Conservation (phyloP, 2,329 filamentous ascomycete species). For the Pseudocercospora crystallina region DNA sequence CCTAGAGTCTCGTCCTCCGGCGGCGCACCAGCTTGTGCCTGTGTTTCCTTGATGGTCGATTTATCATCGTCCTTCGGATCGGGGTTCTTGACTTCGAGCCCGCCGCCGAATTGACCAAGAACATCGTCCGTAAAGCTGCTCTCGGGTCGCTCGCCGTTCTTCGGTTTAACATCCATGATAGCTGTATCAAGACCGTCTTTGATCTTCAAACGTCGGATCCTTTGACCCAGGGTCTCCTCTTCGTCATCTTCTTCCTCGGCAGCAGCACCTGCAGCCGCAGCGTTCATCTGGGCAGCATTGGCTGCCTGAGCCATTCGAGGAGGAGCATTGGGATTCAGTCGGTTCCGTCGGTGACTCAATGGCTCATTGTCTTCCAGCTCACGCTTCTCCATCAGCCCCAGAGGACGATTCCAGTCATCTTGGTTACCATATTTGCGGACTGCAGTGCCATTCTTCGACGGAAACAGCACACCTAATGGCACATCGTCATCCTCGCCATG, state of each 20-base stretch:
- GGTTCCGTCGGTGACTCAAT: slow-evolving; percentile 71
- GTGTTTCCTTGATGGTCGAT: slow-evolving; percentile 12
- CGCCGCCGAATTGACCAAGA: slow-evolving; percentile 61
- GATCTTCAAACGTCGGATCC: slow-evolving; percentile 64
- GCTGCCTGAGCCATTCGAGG: slow-evolving; percentile 7
- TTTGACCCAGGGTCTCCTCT: slow-evolving; percentile 66
- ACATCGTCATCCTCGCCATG: slow-evolving; percentile 76
- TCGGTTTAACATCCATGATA: slow-evolving; percentile 39
- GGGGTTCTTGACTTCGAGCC: slow-evolving; percentile 42
- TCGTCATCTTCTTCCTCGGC: slow-evolving; percentile 41
- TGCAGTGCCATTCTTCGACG: slow-evolving; percentile 56
- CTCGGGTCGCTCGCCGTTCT: slow-evolving; percentile 42
- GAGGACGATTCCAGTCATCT: slow-evolving; percentile 58
- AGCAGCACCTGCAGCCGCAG: slow-evolving; percentile 29
- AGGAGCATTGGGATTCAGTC: slow-evolving; percentile 49
- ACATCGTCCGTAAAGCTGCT: slow-evolving; percentile 68
- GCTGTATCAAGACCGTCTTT: slow-evolving; percentile 52
- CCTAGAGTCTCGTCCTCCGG: slow-evolving; percentile 70
- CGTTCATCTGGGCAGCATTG: slow-evolving; percentile 31
- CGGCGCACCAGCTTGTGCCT: slow-evolving; percentile 10
- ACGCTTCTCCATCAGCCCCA: slow-evolving; percentile 76
- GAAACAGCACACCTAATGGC: slow-evolving; percentile 78
- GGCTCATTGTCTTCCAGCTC: slow-evolving; percentile 93
- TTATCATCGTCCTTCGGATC: slow-evolving; percentile 37
- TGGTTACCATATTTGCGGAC: slow-evolving; percentile 45